phyloP scores from a whole-genome alignment of 306 rosid genomes.

The Dalbergia cochinchinensis region DNA sequence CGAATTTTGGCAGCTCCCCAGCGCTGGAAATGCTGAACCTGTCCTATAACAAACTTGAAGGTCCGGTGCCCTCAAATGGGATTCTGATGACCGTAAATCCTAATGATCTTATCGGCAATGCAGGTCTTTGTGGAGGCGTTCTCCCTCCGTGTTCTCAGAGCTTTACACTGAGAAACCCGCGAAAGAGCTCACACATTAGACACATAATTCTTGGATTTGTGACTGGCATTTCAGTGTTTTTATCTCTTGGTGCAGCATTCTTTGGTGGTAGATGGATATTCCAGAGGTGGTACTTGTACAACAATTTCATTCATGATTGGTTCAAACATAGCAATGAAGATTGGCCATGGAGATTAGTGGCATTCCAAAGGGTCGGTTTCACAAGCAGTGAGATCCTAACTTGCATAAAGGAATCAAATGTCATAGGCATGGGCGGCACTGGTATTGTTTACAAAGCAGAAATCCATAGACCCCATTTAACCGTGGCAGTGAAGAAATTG shows the following conservation, averaged over 20 bases:
- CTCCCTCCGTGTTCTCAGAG: constrained; percentile 79
- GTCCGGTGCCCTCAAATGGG: constrained; percentile 84
- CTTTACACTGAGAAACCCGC: constrained; percentile 34
- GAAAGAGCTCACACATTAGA: constrained; percentile 51
- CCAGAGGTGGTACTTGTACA: constrained; percentile 63
- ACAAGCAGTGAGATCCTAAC: constrained; percentile 74
- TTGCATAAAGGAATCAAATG: constrained; percentile 74
- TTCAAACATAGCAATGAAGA: constrained; percentile 65
- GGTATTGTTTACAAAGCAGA: constrained; percentile 95
- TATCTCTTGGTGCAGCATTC: constrained; percentile 55
- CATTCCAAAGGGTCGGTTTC: constrained; percentile 88
- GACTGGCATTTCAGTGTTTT: constrained; percentile 62
- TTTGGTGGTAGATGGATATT: constrained; percentile 64
- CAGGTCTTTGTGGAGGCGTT: constrained; percentile 80
- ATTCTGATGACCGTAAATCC: constrained; percentile 69
- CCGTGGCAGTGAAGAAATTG: constrained; percentile 88
- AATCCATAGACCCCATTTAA: constrained; percentile 63
- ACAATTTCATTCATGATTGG: constrained; percentile 65
- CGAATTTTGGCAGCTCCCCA: constrained; percentile 76
- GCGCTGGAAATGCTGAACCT: constrained; percentile 82
- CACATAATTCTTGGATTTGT: constrained; percentile 64
- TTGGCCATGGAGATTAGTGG: constrained; percentile 93
- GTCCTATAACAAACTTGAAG: constrained; percentile 86
- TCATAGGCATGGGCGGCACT: constrained; percentile 83
- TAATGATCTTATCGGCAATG: constrained; percentile 73